A percentile compares a stretch with the other conserved stretches of the same genome.
These are phyloP conservation scores for Salvia sclarea DNA, from an alignment of 305 asterid species.

Conservation along the genomic window DNA sequence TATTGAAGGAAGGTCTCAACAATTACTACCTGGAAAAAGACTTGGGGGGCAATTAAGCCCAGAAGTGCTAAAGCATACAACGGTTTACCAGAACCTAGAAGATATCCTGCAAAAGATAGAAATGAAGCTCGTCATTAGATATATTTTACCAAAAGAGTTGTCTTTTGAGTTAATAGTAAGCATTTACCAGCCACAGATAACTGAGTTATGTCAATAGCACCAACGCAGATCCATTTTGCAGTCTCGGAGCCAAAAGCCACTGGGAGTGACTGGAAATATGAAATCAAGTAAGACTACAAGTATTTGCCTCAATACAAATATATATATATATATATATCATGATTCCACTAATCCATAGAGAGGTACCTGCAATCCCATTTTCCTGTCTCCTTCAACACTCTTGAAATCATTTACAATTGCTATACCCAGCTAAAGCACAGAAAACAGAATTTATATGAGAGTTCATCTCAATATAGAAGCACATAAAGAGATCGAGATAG, in stretches of 20 bases:
- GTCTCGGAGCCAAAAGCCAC: slow-evolving; percentile 94
- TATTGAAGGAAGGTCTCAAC: not conserved
- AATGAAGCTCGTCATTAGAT: slow-evolving; percentile 11
- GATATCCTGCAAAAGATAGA: slow-evolving; percentile 66
- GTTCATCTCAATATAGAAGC: not conserved
- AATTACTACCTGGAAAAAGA: slow-evolving; percentile 84
- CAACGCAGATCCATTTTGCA: slow-evolving; percentile 97
- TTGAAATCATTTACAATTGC: slow-evolving; percentile 98
- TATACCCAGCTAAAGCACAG: slow-evolving; percentile 71
- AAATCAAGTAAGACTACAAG: slow-evolving; percentile 12
- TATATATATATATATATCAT: too few relatives aligned
- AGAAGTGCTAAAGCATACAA: slow-evolving; percentile 81
- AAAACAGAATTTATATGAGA: slow-evolving; percentile 6
- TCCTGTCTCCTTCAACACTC: slow-evolving; percentile 94
- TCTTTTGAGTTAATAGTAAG: not conserved
- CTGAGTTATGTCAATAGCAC: slow-evolving; percentile 96
- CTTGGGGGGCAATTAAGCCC: slow-evolving; percentile 82
- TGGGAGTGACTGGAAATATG: slow-evolving; percentile 73
- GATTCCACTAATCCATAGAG: slow-evolving; percentile 4
- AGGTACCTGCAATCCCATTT: slow-evolving; percentile 88
- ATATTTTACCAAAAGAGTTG: not conserved
- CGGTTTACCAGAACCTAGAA: slow-evolving; percentile 81
- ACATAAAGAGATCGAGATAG: slow-evolving; percentile 21
- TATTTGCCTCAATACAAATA: slow-evolving; percentile 8
- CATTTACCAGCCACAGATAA: slow-evolving; percentile 86